Conservation (phyloP, 2,329 filamentous ascomycete genomes). For the Thelonectria rubi region DNA sequence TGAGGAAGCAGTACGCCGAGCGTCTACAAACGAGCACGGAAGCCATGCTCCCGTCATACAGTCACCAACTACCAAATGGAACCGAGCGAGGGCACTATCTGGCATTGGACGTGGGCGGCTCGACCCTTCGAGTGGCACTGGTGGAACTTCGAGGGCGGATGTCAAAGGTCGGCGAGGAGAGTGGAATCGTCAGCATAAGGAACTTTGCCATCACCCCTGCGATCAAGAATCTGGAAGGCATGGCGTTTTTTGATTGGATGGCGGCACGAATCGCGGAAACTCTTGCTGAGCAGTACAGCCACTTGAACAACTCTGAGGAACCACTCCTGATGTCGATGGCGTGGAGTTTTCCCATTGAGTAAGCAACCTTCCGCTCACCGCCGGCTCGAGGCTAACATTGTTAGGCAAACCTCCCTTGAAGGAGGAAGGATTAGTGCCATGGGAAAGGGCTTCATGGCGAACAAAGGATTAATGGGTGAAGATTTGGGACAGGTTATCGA, state of each 20-base stretch:
- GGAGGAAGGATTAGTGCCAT: conserved; percentile 68
- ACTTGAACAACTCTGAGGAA: conserved; percentile 48
- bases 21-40: conserved; percentile 61
- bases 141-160: conserved; percentile 65
- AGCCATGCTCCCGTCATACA: conserved; percentile 74
- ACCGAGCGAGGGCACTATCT: conserved; percentile 67
- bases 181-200: conserved; percentile 62
- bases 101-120: conserved; percentile 74
- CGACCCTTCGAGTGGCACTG: conserved; percentile 71
- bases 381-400: conserved; percentile 36
- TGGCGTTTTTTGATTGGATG: conserved; percentile 75
- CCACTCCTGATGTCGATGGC: conserved; percentile 68
- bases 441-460: conserved; percentile 73
- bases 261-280: conserved; percentile 67
- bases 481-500: conserved; percentile 68
- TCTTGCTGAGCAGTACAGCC: conserved; percentile 55
- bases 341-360: conserved; percentile 78
- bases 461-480: conserved; percentile 64
- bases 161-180: conserved; percentile 50
- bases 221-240: conserved; percentile 66
- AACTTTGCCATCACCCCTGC: conserved; percentile 65
- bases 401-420: conserved; percentile 70
- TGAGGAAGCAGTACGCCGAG: conserved; percentile 65
- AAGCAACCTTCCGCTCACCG: conserved; percentile 44
- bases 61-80: conserved; percentile 69